phyloP scores from a whole-genome alignment of 2,329 filamentous ascomycete genomes.

The Aureobasidium subglaciale region DNA sequence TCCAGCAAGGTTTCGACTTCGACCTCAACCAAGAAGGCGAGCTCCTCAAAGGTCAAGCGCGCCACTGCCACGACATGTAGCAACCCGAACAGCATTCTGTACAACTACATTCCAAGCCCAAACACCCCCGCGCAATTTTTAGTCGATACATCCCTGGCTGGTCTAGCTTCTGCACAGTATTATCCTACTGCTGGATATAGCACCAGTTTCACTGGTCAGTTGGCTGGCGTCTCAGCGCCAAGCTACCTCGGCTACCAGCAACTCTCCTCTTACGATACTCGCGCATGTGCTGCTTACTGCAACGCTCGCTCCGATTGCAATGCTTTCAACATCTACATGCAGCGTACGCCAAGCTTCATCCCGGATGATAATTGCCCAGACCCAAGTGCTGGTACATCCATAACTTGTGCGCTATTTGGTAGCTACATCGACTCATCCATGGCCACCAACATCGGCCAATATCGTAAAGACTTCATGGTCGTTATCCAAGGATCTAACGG shows the following conservation, averaged over 20 bases:
- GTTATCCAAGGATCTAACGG: conserved; percentile 21
- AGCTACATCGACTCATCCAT: conserved; percentile 12
- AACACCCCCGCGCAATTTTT: conserved; percentile 16
- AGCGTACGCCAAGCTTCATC: conserved; percentile 17
- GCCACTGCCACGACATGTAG: conserved; percentile 9
- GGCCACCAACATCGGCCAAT: conserved; percentile 24
- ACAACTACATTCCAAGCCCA: conserved; percentile 9
- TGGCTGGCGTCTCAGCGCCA: conserved; percentile 10
- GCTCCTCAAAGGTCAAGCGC: conserved; percentile 11
- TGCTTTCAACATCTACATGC: conserved; percentile 20
- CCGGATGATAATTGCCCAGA: conserved; percentile 17
- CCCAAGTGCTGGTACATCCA: conserved; percentile 4
- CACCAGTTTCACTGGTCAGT: conserved; percentile 14
- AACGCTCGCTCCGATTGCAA: conserved; percentile 18
- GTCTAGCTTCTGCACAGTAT: conserved; percentile 12
- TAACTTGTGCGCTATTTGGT: conserved; percentile 17
- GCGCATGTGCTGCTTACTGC: conserved; percentile 18
- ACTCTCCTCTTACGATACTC: conserved; percentile 15
- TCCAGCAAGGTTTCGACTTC: not conserved
- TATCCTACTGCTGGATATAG: conserved; percentile 18
- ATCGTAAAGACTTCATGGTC: conserved; percentile 23
- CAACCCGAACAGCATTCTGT: conserved; percentile 7
- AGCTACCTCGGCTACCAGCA: conserved; percentile 18
- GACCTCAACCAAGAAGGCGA: conserved; percentile 4
- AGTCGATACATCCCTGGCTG: conserved; percentile 9